Conservation (phyloP, 2,329 filamentous ascomycete genomes). For the Sporothrix euskadiensis region DNA sequence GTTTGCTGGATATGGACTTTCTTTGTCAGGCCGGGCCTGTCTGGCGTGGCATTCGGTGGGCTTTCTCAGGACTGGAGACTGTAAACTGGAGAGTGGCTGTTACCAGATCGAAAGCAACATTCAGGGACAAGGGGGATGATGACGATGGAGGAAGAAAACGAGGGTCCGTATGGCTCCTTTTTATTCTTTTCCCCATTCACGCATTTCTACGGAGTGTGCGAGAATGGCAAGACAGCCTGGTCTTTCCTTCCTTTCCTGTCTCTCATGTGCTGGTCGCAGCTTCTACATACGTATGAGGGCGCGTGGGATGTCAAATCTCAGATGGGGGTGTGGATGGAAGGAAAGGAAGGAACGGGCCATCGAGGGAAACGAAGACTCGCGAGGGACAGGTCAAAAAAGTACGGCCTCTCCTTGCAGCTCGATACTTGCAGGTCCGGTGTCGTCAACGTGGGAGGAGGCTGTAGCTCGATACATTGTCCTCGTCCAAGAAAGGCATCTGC, state of each 20-base stretch:
- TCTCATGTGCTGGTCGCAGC: not conserved
- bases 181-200: constrained; percentile 22
- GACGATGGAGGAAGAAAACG: constrained; percentile 3
- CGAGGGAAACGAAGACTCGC: not conserved
- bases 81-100: not conserved
- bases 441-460: constrained; percentile 17
- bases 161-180: constrained; percentile 19
- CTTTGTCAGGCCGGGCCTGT: not conserved
- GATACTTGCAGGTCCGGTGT: constrained; percentile 14
- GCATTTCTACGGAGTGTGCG: constrained; percentile 16
- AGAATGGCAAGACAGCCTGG: constrained; percentile 3
- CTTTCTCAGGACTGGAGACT: constrained; percentile 3
- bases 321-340: constrained; percentile 18
- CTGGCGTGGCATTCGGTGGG: constrained; percentile 13
- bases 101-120: constrained; percentile 14
- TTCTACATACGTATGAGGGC: constrained; percentile 21
- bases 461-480: constrained; percentile 17
- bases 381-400: not conserved
- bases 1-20: not conserved
- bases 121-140: not conserved
- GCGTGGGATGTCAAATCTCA: constrained; percentile 25
- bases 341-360: not conserved
- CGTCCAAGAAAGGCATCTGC: constrained; percentile 19
- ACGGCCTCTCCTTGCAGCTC: not conserved
- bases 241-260: not conserved